phyloP scores from a whole-genome alignment of 805 yeast genomes.

The Candida berthetii region DNA sequence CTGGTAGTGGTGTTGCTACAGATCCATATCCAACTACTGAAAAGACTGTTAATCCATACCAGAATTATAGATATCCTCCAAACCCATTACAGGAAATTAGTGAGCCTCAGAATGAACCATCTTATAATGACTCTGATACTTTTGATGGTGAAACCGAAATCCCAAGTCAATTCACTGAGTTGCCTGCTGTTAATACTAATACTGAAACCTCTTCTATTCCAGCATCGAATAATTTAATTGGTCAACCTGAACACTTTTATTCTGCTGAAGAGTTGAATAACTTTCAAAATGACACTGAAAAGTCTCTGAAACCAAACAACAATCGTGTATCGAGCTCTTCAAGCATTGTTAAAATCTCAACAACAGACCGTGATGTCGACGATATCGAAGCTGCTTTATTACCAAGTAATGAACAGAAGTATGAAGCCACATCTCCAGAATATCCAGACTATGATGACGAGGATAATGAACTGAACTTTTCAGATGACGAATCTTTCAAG shows the following conservation, averaged over 20 bases:
- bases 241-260: neutral
- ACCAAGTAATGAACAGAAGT: no score
- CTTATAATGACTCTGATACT: no score
- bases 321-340: neutral
- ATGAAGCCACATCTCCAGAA: neutral
- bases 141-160: neutral
- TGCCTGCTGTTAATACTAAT: no score
- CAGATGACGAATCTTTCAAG: conserved; percentile 12
- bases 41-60: neutral
- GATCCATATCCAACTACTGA: no score
- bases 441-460: neutral
- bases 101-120: neutral
- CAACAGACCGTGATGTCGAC: neutral
- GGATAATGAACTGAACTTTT: neutral
- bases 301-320: no score
- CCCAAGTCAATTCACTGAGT: neutral
- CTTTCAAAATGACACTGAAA: no score
- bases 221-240: neutral
- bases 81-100: no score
- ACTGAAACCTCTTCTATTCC: no score
- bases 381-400: no score
- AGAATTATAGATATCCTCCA: neutral
- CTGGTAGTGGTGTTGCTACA: neutral
- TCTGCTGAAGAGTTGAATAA: no score
- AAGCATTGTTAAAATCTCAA: neutral